A percentile compares a stretch with the other conserved stretches of the same genome.
phyloP scores from a whole-genome alignment of 2,329 filamentous ascomycete genomes.

The Pseudogymnoascus sp. region DNA sequence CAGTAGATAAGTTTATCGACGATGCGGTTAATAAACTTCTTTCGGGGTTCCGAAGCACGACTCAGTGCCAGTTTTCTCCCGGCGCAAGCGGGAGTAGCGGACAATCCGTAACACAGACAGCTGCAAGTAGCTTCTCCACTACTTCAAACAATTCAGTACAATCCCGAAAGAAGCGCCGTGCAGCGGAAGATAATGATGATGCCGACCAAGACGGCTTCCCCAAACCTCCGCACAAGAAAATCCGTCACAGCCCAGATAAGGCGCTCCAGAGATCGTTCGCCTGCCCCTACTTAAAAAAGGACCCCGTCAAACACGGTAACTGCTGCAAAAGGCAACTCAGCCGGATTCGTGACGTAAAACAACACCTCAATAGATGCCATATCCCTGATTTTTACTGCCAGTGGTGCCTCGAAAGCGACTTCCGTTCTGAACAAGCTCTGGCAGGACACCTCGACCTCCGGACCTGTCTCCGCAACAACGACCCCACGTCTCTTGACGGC shows the following conservation, averaged over 20 bases:
- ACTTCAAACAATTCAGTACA: neutral
- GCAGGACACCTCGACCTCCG: constrained; percentile 4
- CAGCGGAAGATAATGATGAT: neutral
- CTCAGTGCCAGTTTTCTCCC: neutral
- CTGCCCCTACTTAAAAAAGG: constrained; percentile 10
- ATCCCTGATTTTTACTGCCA: constrained; percentile 12
- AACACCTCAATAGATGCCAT: constrained; percentile 12
- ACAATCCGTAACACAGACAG: neutral
- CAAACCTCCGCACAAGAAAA: neutral
- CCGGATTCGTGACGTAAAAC: constrained; percentile 11
- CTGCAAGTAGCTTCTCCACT: neutral
- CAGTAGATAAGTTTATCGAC: neutral
- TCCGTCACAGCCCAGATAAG: neutral
- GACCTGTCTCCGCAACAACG: neutral
- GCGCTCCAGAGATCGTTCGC: constrained; percentile 1
- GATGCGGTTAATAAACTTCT: neutral
- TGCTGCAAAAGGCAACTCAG: constrained; percentile 9
- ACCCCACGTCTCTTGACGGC: neutral
- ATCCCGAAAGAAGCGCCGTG: neutral
- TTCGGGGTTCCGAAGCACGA: neutral
- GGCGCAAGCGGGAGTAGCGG: neutral
- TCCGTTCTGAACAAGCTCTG: constrained; percentile 3
- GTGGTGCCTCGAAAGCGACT: constrained; percentile 9
- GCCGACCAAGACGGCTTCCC: neutral
- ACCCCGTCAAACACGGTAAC: neutral